Percentiles rank a stretch among this genome's conserved stretches.
phyloP scores from a whole-genome alignment of 805 yeast genomes.

The Candida maesae region DNA sequence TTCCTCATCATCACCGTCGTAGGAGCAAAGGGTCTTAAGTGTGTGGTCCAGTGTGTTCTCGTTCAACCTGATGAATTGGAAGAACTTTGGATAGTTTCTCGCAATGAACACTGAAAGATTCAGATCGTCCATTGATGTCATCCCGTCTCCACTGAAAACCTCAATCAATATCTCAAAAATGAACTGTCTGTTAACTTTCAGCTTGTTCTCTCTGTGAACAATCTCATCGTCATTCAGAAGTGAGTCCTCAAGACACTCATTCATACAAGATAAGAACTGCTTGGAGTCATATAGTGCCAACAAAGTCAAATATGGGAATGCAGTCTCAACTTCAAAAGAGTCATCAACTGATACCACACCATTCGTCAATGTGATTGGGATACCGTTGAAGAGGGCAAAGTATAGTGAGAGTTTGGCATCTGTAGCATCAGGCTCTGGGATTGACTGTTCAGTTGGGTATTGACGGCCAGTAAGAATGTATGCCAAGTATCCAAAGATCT shows the following conservation, averaged over 20 bases:
- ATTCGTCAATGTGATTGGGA: slow-evolving; percentile 29
- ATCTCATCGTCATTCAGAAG: slow-evolving; percentile 59
- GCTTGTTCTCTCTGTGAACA: slow-evolving; percentile 21
- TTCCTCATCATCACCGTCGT: slow-evolving; percentile 25
- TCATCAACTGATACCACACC: slow-evolving; percentile 33
- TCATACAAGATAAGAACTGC: slow-evolving; percentile 62
- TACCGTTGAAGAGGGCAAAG: slow-evolving; percentile 56
- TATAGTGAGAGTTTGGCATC: slow-evolving; percentile 51
- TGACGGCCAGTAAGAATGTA: slow-evolving; percentile 72
- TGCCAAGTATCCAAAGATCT: slow-evolving; percentile 59
- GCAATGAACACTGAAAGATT: slow-evolving; percentile 68
- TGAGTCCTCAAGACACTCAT: slow-evolving; percentile 82
- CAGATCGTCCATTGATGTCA: slow-evolving; percentile 23
- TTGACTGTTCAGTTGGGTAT: slow-evolving; percentile 64
- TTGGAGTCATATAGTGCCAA: slow-evolving; percentile 54
- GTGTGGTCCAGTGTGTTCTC: slow-evolving; percentile 51
- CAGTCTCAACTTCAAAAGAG: slow-evolving; percentile 37
- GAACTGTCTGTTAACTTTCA: slow-evolving; percentile 64
- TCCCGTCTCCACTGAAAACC: slow-evolving; percentile 40
- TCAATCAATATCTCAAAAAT: slow-evolving; percentile 70
- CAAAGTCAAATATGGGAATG: slow-evolving; percentile 66
- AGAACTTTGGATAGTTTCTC: slow-evolving; percentile 77
- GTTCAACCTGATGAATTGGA: slow-evolving; percentile 74
- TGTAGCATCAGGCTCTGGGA: slow-evolving; percentile 32
- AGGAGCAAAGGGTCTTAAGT: slow-evolving; percentile 47